phyloP scores from a whole-genome alignment of 306 rosid species.

The Lotus japonicus region DNA sequence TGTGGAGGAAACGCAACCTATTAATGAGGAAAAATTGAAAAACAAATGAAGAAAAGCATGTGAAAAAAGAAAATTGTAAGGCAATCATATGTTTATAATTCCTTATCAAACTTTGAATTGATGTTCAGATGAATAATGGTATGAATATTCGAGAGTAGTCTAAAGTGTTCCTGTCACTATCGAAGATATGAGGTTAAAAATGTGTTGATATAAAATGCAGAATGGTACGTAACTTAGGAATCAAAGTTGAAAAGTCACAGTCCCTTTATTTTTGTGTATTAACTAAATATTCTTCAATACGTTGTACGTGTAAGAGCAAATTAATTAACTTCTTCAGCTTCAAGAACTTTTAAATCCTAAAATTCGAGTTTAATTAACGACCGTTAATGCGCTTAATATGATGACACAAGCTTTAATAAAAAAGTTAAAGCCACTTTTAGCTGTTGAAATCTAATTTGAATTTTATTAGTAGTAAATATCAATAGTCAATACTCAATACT shows the following conservation, averaged over 20 bases:
- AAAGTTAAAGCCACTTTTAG: no score
- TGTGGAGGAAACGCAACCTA: constrained; percentile 1
- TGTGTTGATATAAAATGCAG: neutral
- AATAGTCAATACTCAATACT: no score
- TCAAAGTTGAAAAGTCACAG: neutral
- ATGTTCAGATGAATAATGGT: neutral
- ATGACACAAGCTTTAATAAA: no score
- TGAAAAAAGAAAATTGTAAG: no score
- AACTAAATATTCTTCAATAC: neutral
- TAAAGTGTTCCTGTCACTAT: neutral
- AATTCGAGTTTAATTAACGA: no score
- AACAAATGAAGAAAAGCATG: no score
- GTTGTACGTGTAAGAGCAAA: neutral
- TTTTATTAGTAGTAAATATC: no score
- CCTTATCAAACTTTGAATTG: neutral
- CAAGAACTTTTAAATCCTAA: neutral
- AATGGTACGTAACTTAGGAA: neutral
- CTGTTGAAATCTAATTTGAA: no score
- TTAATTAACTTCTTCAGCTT: no score
- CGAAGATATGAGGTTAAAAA: neutral
- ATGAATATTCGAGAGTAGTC: neutral
- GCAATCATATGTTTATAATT: neutral
- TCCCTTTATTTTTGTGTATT: neutral
- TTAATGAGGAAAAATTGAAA: neutral
- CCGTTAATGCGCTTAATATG: no score